Evolutionary conservation across 1,139 yeast genomes (phyloP).

Genomic region (Suhomyces maxii): DNA sequence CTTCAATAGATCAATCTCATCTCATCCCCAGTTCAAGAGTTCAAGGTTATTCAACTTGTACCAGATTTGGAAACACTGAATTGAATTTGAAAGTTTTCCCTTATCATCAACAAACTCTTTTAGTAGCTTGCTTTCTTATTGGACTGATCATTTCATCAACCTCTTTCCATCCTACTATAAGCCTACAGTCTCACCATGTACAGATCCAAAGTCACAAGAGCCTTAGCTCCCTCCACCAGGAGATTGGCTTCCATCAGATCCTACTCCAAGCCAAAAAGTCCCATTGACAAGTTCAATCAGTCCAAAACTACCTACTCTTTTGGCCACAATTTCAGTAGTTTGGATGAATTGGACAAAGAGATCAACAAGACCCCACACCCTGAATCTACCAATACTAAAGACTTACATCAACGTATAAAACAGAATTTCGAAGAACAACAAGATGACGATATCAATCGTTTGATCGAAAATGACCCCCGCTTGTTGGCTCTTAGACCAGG

Average conservation of each 20-base stretch:
- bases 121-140: no score
- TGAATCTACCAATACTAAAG: conserved; percentile 11
- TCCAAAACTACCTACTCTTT: conserved; percentile 36
- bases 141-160: no score
- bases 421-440: conserved; percentile 13
- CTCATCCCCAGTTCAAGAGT: no score
- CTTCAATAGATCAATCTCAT: no score
- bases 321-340: conserved; percentile 24
- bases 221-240: neutral
- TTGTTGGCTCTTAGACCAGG: conserved; percentile 31
- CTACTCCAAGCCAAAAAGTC: conserved; percentile 11
- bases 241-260: neutral
- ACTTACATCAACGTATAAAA: conserved; percentile 11
- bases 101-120: no score
- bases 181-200: no score
- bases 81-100: no score
- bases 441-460: conserved; percentile 24
- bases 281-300: conserved; percentile 43
- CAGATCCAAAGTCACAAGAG: neutral
- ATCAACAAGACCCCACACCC: conserved; percentile 8
- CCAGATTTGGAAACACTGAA: no score
- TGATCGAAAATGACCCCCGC: conserved; percentile 37
- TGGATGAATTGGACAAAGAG: conserved; percentile 23
- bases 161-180: no score
- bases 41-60: no score